phyloP scores from a whole-genome alignment of 2,329 filamentous ascomycete genomes.

The Sclerotiophoma versabilis region DNA sequence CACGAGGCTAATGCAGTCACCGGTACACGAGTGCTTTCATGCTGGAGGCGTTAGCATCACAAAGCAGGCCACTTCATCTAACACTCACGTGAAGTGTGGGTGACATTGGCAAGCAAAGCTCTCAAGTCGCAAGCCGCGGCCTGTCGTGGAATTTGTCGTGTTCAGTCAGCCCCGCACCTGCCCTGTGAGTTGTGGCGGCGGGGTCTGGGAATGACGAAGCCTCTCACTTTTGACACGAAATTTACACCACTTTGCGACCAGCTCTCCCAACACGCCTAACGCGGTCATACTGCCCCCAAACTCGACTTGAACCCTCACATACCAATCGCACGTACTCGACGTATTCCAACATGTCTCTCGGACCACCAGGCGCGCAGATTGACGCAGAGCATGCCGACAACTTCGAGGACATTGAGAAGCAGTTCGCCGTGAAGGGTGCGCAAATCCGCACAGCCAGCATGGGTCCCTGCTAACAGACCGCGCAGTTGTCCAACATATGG shows the following conservation, averaged over 20 bases:
- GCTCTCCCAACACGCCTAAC: neutral
- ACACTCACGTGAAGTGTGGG: constrained; percentile 40
- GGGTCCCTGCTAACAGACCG: constrained; percentile 25
- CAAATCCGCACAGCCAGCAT: constrained; percentile 25
- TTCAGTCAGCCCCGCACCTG: constrained; percentile 45
- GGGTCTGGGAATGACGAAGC: constrained; percentile 38
- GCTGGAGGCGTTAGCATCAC: constrained; percentile 33
- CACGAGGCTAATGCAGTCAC: constrained; percentile 55
- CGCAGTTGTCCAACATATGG: constrained; percentile 87
- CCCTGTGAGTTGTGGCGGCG: constrained; percentile 18
- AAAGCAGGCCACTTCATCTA: neutral
- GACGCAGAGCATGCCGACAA: constrained; percentile 70
- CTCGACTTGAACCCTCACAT: neutral
- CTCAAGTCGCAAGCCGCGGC: constrained; percentile 15
- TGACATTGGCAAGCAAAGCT: constrained; percentile 43
- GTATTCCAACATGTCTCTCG: constrained; percentile 45
- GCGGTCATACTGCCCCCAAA: neutral
- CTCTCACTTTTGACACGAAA: constrained; percentile 23
- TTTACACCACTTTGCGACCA: constrained; percentile 28
- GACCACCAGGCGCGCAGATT: constrained; percentile 38
- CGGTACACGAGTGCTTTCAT: constrained; percentile 51
- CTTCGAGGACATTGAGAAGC: constrained; percentile 90
- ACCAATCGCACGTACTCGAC: neutral
- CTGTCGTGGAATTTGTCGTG: constrained; percentile 37
- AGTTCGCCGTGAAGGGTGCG: constrained; percentile 95